phyloP scores from a whole-genome alignment of 2,329 filamentous ascomycete species.

The Ceratocystis lukuohia region DNA sequence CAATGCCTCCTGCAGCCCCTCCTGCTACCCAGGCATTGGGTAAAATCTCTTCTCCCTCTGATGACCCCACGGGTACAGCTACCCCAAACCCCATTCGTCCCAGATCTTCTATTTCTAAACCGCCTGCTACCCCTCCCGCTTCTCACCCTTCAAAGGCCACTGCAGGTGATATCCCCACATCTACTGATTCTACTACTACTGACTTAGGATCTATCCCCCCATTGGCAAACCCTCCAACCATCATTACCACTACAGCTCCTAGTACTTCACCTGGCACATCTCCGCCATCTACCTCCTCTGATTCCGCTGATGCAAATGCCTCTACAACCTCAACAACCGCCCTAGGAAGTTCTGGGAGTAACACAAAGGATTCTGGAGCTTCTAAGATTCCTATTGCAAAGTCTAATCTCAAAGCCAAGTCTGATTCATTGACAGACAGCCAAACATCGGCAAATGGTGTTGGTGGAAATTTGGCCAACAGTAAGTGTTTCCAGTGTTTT shows the following conservation, averaged over 20 bases:
- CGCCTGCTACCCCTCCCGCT: background rate
- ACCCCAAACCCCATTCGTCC: background rate
- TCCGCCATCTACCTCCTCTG: slow-evolving; percentile 25
- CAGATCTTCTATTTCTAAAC: background rate
- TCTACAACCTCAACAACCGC: background rate
- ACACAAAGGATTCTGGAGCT: background rate
- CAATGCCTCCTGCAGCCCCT: background rate
- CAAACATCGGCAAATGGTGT: background rate
- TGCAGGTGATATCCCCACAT: background rate
- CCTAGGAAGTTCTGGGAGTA: background rate
- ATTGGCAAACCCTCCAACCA: background rate
- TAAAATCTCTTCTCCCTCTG: background rate
- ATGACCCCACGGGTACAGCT: background rate
- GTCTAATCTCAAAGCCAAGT: background rate
- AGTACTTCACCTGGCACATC: slow-evolving; percentile 22
- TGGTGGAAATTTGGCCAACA: background rate
- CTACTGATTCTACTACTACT: slow-evolving; percentile 27
- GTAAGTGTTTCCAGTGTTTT: background rate
- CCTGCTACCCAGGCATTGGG: background rate
- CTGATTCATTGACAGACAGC: background rate
- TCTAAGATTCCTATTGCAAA: background rate
- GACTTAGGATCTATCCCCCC: background rate
- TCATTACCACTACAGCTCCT: slow-evolving; percentile 6
- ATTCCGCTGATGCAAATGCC: slow-evolving; percentile 3
- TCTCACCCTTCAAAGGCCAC: background rate